A percentile compares a stretch with the other conserved stretches of the same genome.
Conservation (phyloP, 768 basidiomycete genomes). For the Psilocybe tampanensis region DNA sequence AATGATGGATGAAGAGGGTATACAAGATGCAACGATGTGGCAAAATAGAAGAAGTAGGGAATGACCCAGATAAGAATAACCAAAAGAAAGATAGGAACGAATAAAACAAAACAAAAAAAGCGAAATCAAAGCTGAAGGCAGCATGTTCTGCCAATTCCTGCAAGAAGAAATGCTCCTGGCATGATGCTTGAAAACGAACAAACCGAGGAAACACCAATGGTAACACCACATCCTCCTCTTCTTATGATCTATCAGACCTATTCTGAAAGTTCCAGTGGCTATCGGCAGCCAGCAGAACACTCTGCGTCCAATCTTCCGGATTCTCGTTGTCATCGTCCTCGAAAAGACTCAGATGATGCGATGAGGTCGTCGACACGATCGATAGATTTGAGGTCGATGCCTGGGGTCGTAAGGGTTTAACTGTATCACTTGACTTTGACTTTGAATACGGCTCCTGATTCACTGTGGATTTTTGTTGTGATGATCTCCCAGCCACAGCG, state of each 20-base stretch:
- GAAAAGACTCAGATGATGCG: conserved; percentile 50
- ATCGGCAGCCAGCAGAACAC: conserved; percentile 73
- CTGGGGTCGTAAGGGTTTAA: conserved; percentile 11
- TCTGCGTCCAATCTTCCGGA: conserved; percentile 72
- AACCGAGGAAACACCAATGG: not conserved
- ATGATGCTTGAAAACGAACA: not conserved
- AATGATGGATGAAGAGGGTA: not conserved
- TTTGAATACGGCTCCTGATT: not conserved
- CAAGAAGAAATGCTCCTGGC: not conserved
- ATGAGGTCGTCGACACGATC: conserved; percentile 34
- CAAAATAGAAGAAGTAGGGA: not conserved
- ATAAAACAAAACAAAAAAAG: not conserved
- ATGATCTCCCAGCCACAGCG: not conserved
- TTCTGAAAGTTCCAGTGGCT: conserved; percentile 5
- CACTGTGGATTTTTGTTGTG: not conserved
- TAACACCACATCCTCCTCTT: not conserved
- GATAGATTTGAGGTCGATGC: conserved; percentile 20
- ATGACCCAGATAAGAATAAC: not conserved
- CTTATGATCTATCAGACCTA: not conserved
- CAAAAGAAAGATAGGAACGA: not conserved
- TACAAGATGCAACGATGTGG: not conserved
- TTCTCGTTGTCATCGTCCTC: conserved; percentile 46
- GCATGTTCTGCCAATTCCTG: not conserved
- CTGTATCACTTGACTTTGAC: not conserved
- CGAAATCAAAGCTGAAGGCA: not conserved